Percentiles rank a stretch among this genome's conserved stretches.
phyloP scores from a whole-genome alignment of 805 yeast species.

The Barnettozyma californica region DNA sequence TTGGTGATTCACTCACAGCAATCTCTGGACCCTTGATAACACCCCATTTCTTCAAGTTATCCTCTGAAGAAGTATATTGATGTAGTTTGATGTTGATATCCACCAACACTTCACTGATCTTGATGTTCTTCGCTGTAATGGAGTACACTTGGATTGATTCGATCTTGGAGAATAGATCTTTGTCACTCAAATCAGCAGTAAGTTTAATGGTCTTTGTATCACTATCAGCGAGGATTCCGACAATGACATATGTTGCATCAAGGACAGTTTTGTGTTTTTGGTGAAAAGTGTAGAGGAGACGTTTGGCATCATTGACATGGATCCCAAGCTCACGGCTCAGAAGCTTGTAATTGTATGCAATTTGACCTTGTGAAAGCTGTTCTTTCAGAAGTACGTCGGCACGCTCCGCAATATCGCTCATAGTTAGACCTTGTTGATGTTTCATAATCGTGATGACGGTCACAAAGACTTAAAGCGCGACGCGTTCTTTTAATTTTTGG shows the following conservation, averaged over 20 bases:
- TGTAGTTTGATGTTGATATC: conserved; percentile 10
- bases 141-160: conserved; percentile 36
- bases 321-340: conserved; percentile 37
- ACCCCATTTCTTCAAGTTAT: conserved; percentile 21
- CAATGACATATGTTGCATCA: conserved; percentile 36
- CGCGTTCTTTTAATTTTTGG: background rate
- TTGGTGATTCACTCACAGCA: background rate
- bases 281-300: conserved; percentile 34
- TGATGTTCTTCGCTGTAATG: conserved; percentile 23
- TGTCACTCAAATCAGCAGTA: conserved; percentile 24
- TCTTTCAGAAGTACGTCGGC: conserved; percentile 2
- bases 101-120: conserved; percentile 15
- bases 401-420: background rate
- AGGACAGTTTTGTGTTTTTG: conserved; percentile 31
- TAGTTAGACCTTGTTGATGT: background rate
- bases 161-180: conserved; percentile 28
- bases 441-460: background rate
- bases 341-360: conserved; percentile 35
- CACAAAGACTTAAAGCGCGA: background rate
- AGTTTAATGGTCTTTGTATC: conserved; percentile 15
- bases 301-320: conserved; percentile 36
- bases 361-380: conserved; percentile 1
- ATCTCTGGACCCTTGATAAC: conserved; percentile 22
- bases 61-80: conserved; percentile 9
- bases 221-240: conserved; percentile 28